phyloP scores from a whole-genome alignment of 2,329 filamentous ascomycete genomes.

The Celoporthe dispersa region DNA sequence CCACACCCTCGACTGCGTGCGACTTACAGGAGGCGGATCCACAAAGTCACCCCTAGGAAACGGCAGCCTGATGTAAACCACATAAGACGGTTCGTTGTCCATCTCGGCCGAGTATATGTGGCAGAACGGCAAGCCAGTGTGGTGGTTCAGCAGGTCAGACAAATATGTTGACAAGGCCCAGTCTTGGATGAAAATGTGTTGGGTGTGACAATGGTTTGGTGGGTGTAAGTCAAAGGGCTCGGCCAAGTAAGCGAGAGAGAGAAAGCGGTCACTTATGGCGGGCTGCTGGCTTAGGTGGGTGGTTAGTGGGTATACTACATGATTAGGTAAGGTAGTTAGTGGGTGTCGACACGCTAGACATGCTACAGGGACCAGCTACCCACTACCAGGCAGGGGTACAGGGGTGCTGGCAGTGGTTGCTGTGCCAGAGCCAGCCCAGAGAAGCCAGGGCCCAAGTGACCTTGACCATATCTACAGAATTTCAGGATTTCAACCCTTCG shows the following conservation, averaged over 20 bases:
- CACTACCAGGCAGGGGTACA: conserved; percentile 1
- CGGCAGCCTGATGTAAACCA: conserved; percentile 86
- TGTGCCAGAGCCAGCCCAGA: conserved; percentile 10
- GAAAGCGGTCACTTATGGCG: conserved; percentile 4
- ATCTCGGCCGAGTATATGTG: conserved; percentile 20
- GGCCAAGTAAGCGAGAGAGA: conserved; percentile 5
- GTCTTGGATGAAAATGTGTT: conserved; percentile 8
- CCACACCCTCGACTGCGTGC: not conserved
- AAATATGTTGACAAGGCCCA: not conserved
- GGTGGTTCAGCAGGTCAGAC: not conserved
- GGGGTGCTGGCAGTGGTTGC: conserved; percentile 13
- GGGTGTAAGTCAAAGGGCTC: conserved; percentile 19
- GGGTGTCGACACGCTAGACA: too few relatives aligned
- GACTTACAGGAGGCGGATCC: conserved; percentile 81
- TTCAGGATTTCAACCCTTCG: conserved; percentile 17
- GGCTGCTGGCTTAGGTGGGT: not conserved
- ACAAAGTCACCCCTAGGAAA: conserved; percentile 86
- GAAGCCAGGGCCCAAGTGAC: not conserved
- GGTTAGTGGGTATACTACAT: not conserved
- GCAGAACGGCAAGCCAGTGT: not conserved
- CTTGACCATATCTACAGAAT: conserved; percentile 20
- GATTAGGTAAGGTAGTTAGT: conserved; percentile 6
- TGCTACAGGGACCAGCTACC: conserved; percentile 19
- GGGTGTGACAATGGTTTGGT: conserved; percentile 5
- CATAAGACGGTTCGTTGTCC: conserved; percentile 61